Base-by-base conservation (phyloP, 2,329 filamentous ascomycete genomes). In the Stemphylium beticola region DNA sequence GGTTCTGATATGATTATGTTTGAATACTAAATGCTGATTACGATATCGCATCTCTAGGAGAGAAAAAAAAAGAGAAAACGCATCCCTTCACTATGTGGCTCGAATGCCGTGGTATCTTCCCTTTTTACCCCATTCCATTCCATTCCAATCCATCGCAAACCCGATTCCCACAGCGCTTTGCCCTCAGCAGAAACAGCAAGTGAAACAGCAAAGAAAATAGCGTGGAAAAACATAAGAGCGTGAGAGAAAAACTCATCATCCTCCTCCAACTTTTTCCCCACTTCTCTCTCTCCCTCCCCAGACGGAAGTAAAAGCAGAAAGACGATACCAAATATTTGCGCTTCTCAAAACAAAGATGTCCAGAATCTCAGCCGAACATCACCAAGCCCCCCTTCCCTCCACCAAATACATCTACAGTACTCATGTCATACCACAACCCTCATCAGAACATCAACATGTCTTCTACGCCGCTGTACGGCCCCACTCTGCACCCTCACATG, bases 351-450 rank as follows among this genome's bases (percentile, higher is more conserved):
- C 15, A 15, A 47, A 37, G 41, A 10, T 36, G 11, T 18, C 46
- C 14, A 29, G 15, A 15, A 32, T 31, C n/a, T 29, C 9, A 11
- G 26, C 26, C 26, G 4, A 29, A 9, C n/a, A 29, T 29, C 26
- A 29, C 4, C 26, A 5, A 10, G 2, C 3, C 22, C 22, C 22
- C 11, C 20, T 7, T 4, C 7, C 4, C 3, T 24, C 11, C 11
- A 26, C 7, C 17, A 39, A 24, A 15, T 42, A 55, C 68, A 73
- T 73, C 60, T 72, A 73, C 70, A 73, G 37, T 33, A 51, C 53
- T 55, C 41, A 38, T 26, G 42, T 73, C 62, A 74, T 56, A 74
- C 62, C 44, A 68, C 48, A 4, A 74, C 46, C 11, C 39, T n/a
- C 17, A 60, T 62, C 11, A 73, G 57, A 29, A 29, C 9, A 42